Evolutionary conservation across 2,329 filamentous ascomycete genomes (phyloP), one percentile per base, ranked within the genome.

Genomic region (Penicillium sp.): DNA sequence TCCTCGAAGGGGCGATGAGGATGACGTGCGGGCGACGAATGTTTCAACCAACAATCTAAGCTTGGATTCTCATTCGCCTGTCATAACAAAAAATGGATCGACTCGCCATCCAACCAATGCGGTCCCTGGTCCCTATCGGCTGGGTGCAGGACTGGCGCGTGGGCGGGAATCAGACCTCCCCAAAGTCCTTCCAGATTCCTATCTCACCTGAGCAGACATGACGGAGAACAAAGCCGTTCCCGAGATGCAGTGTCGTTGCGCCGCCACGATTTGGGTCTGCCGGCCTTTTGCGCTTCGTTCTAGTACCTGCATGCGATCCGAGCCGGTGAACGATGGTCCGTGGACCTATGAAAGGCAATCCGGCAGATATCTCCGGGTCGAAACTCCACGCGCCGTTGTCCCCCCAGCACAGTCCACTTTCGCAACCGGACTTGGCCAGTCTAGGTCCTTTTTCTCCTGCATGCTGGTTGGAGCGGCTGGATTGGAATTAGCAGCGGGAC

Each of bases 251-350:
- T 21, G 24, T 45, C 51, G 47, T 49, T 58, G 43, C 52, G 48
- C 54, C 50, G 48, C 54, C 50, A 57, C 48, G 50, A 55, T 43
- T 55, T 22, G 10, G 42, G 52, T 44, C 54, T 55, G 47, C 53
- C 21, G 53, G 51, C 50, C 34, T 36, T 58, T 47, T 52, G 54
- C 52, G 46, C 46, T 56, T 60, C 60, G 61, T 61, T 58, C 58
- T 60, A 65, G 63, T 65, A 65, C 63, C 63, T 65, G 63, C 63
- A 65, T 63, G 54, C 63, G 63, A 65, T 62, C 63, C 63, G 63
- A 65, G 51, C 63, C 63, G 63, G 58, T 63, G 61, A 64, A 65
- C 63, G 60, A 54, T 63, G 56, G 57, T 53, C 57, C 45, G 60
- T 63, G 62, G 57, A 51, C 63, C 55, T 58, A 60, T 62, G 24